phyloP scores from a whole-genome alignment of 2,329 filamentous ascomycete species.

The Colletotrichum sp. region DNA sequence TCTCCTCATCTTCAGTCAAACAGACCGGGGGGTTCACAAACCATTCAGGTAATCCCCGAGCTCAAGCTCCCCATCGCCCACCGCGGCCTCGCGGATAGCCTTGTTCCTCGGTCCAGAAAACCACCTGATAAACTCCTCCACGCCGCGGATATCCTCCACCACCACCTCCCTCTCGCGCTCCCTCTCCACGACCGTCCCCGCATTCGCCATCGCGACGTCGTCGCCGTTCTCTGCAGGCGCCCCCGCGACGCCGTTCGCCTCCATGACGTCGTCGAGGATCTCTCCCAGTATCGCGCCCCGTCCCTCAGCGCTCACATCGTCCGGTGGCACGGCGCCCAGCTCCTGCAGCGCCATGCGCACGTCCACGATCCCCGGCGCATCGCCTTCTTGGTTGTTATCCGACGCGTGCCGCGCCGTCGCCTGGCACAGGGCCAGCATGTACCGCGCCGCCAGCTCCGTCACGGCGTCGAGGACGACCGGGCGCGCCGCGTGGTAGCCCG shows the following conservation, averaged over 20 bases:
- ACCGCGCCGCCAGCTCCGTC: conserved; percentile 85
- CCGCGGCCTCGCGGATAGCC: conserved; percentile 83
- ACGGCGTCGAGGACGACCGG: conserved; percentile 85
- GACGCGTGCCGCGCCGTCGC: conserved; percentile 74
- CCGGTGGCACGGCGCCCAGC: conserved; percentile 74
- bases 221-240: conserved; percentile 65
- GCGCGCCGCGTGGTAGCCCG: conserved; percentile 84
- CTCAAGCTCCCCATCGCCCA: conserved; percentile 68
- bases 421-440: conserved; percentile 77
- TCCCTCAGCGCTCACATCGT: conserved; percentile 66
- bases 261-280: conserved; percentile 71
- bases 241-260: conserved; percentile 71
- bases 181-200: background rate
- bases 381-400: conserved; percentile 68
- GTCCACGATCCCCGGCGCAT: conserved; percentile 72
- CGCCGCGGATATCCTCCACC: conserved; percentile 68
- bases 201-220: background rate
- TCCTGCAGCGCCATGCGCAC: conserved; percentile 87
- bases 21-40: conserved; percentile 36
- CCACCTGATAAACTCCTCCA: conserved; percentile 83
- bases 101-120: conserved; percentile 74
- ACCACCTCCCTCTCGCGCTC: conserved; percentile 1
- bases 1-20: background rate
- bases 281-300: conserved; percentile 59
- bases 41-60: conserved; percentile 74